phyloP scores from a whole-genome alignment of 805 yeast genomes.

The Zygoascus biomembranicola region DNA sequence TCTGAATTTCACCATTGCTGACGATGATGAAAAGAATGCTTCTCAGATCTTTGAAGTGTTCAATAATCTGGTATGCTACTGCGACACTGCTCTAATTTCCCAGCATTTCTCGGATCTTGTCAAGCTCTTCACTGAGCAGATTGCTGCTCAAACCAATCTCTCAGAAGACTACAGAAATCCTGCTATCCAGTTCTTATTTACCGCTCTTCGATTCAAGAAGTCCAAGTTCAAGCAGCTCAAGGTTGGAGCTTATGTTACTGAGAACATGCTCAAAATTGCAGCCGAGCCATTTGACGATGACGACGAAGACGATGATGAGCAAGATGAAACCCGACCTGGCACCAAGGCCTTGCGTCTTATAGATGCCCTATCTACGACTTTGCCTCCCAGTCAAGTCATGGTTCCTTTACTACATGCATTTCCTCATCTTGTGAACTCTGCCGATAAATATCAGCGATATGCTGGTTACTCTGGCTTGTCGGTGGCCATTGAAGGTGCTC shows the following conservation, averaged over 20 bases:
- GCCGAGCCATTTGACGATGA: constrained; percentile 68
- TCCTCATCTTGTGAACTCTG: constrained; percentile 36
- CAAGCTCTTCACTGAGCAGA: constrained; percentile 58
- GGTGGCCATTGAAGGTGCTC: constrained; percentile 84
- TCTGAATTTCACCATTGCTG: constrained; percentile 60
- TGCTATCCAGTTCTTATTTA: constrained; percentile 75
- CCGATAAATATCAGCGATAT: constrained; percentile 73
- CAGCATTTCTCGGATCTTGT: constrained; percentile 61
- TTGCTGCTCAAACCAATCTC: constrained; percentile 51
- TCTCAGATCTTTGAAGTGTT: constrained; percentile 75
- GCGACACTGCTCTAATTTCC: constrained; percentile 74
- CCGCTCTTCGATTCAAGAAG: constrained; percentile 72
- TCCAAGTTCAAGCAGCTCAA: constrained; percentile 70
- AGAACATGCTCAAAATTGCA: constrained; percentile 66
- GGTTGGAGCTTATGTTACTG: constrained; percentile 73
- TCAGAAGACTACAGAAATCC: constrained; percentile 79
- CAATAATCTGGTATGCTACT: constrained; percentile 57
- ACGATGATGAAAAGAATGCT: constrained; percentile 65
- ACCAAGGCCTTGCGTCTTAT: constrained; percentile 72
- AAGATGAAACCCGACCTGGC: constrained; percentile 80
- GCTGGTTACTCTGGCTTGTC: constrained; percentile 79
- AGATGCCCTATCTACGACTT: constrained; percentile 66
- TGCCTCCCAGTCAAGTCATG: constrained; percentile 91
- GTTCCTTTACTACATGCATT: constrained; percentile 65
- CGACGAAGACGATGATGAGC: constrained; percentile 77